phyloP scores from a whole-genome alignment of 2,329 filamentous ascomycete genomes.

The Nemania bipapillata region DNA sequence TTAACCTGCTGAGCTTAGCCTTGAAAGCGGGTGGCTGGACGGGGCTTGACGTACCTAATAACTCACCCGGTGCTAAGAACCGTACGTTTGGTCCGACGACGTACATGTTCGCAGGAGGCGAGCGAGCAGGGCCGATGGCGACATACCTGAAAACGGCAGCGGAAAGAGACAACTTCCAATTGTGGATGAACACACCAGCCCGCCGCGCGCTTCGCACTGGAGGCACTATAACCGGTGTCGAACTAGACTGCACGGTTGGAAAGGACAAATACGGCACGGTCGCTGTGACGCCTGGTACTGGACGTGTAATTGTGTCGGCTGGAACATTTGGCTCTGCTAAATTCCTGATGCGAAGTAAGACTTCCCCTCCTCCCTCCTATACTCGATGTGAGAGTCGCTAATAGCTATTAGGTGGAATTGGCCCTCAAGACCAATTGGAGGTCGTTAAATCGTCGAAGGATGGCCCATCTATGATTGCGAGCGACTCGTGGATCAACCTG shows the following conservation, averaged over 20 bases:
- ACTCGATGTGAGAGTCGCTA: constrained; percentile 16
- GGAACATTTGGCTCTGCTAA: constrained; percentile 76
- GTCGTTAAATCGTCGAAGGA: constrained; percentile 63
- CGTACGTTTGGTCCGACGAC: constrained; percentile 70
- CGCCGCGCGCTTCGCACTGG: constrained; percentile 71
- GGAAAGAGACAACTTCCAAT: constrained; percentile 71
- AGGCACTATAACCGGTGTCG: constrained; percentile 71
- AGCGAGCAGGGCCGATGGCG: constrained; percentile 74
- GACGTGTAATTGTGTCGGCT: constrained; percentile 74
- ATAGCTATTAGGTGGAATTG: constrained; percentile 64
- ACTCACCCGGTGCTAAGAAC: constrained; percentile 71
- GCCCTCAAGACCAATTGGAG: constrained; percentile 68
- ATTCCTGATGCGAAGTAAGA: constrained; percentile 70
- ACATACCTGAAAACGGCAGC: constrained; percentile 75
- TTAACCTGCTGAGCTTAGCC: constrained; percentile 69
- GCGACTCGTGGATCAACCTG: constrained; percentile 66
- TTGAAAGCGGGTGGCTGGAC: constrained; percentile 71
- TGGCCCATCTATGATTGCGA: constrained; percentile 61
- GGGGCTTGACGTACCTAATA: constrained; percentile 67
- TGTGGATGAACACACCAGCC: constrained; percentile 75
- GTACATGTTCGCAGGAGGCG: constrained; percentile 73
- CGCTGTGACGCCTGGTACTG: constrained; percentile 67
- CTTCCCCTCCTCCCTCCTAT: not conserved
- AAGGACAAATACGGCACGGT: constrained; percentile 69
- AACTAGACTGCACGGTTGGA: constrained; percentile 66